Evolutionary conservation across 2,329 filamentous ascomycete species (phyloP), one percentile per base, ranked within the genome.

Genomic region (Volutella citrinella): DNA sequence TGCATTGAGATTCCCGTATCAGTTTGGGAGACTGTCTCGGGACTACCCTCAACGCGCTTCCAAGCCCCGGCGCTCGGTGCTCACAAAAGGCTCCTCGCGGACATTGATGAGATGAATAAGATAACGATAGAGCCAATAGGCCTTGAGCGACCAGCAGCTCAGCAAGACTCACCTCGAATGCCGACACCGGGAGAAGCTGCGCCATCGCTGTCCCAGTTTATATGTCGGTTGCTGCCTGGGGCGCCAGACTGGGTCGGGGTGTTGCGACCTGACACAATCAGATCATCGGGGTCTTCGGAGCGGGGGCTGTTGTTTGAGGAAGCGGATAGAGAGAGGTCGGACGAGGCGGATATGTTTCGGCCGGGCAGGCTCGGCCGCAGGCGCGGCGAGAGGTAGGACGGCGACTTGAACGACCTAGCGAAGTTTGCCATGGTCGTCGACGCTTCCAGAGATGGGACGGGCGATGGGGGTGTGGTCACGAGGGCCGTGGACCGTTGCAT

Each of bases 401-500:
- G 57, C 7, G 69, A 62, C 45, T 72, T 64, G 54, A 76, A 66
- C 10, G 72, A 72, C 45, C 70, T 66, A 27, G 66, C 62, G 39
- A 74, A 58, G 52, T 59, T 67, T 38, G 70, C 64, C 72, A 76
- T 76, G 33, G 26, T 47, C 35, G 43, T 12, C 12, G 20, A 34
- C 33, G 37, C 33, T 19, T 20, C 30, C 16, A 25, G 38, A 21
- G 27, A 21, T 25, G 20, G 23, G 12, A n/a, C 19, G 19, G 24
- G 35, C 14, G 18, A 13, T 16, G 26, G 21, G n/a, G n/a, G n/a
- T n/a, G n/a, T n/a, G n/a, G n/a, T n/a, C n/a, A n/a, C n/a, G n/a
- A n/a, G n/a, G n/a, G n/a, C n/a, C n/a, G n/a, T n/a, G n/a, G n/a
- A n/a, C n/a, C n/a, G n/a, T n/a, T n/a, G n/a, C n/a, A n/a, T n/a